These are phyloP conservation scores for Patellifolia procumbens DNA, from an alignment of 179 eudicot species.

Conservation along the genomic window DNA sequence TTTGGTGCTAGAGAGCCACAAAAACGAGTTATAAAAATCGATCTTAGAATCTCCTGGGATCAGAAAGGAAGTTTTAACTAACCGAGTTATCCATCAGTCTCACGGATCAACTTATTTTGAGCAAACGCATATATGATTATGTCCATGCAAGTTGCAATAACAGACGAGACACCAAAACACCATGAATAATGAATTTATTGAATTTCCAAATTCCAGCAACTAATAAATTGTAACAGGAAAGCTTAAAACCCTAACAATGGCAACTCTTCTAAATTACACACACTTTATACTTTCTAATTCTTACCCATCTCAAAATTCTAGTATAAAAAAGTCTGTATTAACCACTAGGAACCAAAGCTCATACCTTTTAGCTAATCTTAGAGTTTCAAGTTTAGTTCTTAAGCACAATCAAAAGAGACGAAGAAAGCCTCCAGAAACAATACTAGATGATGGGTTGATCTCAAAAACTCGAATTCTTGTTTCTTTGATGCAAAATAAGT, in stretches of 20 bases:
- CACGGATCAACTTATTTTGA: too few relatives aligned
- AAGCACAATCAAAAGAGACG: neutral
- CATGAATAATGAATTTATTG: neutral
- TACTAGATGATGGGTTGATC: neutral
- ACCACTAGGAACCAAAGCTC: constrained; percentile 7
- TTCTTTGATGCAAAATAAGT: constrained; percentile 39
- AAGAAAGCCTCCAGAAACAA: neutral
- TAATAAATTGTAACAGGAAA: neutral
- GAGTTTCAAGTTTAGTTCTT: constrained; percentile 9
- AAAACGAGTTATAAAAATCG: too few relatives aligned
- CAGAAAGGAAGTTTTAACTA: too few relatives aligned
- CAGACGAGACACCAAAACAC: too few relatives aligned
- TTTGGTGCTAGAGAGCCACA: too few relatives aligned
- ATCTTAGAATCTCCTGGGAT: too few relatives aligned
- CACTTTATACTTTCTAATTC: constrained; percentile 10
- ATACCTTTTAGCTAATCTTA: neutral
- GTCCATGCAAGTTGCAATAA: too few relatives aligned
- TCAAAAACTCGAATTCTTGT: constrained; percentile 24
- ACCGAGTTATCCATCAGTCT: too few relatives aligned
- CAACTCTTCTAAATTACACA: constrained; percentile 2
- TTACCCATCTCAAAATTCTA: constrained; percentile 3
- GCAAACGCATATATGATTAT: too few relatives aligned
- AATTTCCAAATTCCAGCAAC: neutral
- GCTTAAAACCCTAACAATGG: constrained; percentile 14
- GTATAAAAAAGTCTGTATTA: neutral